Base-by-base conservation (phyloP, 768 basidiomycete genomes). In the Trametes coccinea region DNA sequence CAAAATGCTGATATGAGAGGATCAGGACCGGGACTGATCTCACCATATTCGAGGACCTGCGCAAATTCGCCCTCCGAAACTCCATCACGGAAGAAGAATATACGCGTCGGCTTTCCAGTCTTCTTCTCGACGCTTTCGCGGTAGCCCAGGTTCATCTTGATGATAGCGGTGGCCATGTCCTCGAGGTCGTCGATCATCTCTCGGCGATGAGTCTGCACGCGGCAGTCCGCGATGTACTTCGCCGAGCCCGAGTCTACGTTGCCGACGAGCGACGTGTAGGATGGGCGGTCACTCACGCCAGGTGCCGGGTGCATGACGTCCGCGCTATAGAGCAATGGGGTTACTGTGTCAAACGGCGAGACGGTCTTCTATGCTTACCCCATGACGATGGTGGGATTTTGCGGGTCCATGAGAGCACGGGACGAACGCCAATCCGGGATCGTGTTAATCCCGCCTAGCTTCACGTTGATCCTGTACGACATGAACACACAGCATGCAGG, bases 251-350 rank as follows among this genome's bases (percentile, higher is more conserved):
- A 83, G 70, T 94, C 92, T 30, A 94, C 85, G 63, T 87, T 93
- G 33, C 82, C 90, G n/a, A 93, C 92, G 5, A 94, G 76, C 5
- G 90, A 80, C 0, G 92, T 89, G 71, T 90, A 93, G 0, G 92
- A 93, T 0, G 92, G 92, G 3, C 86, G 83, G 16, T 86, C 89
- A n/a, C 82, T 82, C 0, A 89, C 82, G 7, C 90, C 90, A n/a
- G 92, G 90, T 5, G 90, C 82, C 8, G 92, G 91, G 66, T 93
- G 91, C 41, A 91, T 90, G 30, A 90, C 90, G 71, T 93, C 90
- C 16, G 91, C 91, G 63, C 89, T 68, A 30, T 13, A 45, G 34
- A 22, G 22, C 22, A 22, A 2, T 29, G n/a, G 3, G 33, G 11
- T 50, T 5, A 63, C 27, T 1, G 30, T 11, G 34, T 37, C 34